Conservation (phyloP, 495 filamentous ascomycete genomes). For the Neurospora sp. region DNA sequence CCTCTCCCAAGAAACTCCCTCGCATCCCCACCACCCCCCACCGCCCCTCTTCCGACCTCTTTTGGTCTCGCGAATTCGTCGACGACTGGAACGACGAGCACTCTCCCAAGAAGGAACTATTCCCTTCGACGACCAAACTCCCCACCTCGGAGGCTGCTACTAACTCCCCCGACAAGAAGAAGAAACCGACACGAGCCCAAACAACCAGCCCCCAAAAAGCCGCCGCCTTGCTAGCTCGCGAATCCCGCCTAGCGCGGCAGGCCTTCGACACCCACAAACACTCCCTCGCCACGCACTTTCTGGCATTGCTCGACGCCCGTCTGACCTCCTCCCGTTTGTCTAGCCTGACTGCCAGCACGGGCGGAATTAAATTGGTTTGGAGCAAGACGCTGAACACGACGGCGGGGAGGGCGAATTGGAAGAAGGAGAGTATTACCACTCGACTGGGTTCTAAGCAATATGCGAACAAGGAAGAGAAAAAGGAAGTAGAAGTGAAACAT, state of each 20-base stretch:
- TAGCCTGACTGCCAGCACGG: slow-evolving; percentile 49
- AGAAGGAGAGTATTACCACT: slow-evolving; percentile 42
- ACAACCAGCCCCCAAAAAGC: slow-evolving; percentile 8
- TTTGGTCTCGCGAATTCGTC: slow-evolving; percentile 67
- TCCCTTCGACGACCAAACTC: slow-evolving; percentile 16
- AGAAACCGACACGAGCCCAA: not conserved
- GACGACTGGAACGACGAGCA: slow-evolving; percentile 79
- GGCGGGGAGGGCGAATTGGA: slow-evolving; percentile 81
- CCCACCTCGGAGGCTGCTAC: slow-evolving; percentile 4
- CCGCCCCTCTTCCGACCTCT: slow-evolving; percentile 61
- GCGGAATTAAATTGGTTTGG: slow-evolving; percentile 75
- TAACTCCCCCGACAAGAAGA: slow-evolving; percentile 42
- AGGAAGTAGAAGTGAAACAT: slow-evolving; percentile 32
- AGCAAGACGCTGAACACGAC: slow-evolving; percentile 76
- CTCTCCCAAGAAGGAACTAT: slow-evolving; percentile 52
- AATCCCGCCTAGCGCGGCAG: slow-evolving; percentile 35
- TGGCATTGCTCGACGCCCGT: slow-evolving; percentile 59
- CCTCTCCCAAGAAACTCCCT: slow-evolving; percentile 28
- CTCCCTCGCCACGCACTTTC: slow-evolving; percentile 54
- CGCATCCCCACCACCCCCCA: slow-evolving; percentile 35
- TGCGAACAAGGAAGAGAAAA: not conserved
- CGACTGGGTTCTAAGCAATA: not conserved
- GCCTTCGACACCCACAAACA: slow-evolving; percentile 60
- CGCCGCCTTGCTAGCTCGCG: slow-evolving; percentile 5
- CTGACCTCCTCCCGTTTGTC: slow-evolving; percentile 55